Percentiles rank a stretch among this genome's conserved stretches.
Conservation (phyloP, 2,329 filamentous ascomycete species). For the Lachnellula arida region DNA sequence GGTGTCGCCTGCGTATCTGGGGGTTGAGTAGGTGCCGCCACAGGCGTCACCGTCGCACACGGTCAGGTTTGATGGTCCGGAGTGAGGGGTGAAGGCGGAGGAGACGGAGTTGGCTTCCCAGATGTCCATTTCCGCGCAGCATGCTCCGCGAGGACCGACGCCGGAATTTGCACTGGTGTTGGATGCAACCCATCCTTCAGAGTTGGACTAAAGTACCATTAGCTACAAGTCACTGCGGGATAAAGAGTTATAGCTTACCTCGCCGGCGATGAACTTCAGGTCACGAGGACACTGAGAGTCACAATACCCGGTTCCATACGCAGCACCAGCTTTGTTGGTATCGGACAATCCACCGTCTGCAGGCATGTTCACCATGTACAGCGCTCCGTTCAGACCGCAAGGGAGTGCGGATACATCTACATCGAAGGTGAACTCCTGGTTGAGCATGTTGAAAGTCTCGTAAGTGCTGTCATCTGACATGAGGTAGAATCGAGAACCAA, state of each 20-base stretch:
- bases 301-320: slow-evolving; percentile 56
- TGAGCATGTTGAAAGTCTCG: slow-evolving; percentile 59
- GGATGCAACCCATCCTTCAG: slow-evolving; percentile 46
- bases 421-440: slow-evolving; percentile 68
- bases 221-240: background rate
- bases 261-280: slow-evolving; percentile 47
- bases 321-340: slow-evolving; percentile 52
- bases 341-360: slow-evolving; percentile 52
- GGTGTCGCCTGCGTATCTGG: slow-evolving; percentile 50
- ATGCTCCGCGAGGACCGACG: slow-evolving; percentile 49
- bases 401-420: slow-evolving; percentile 60
- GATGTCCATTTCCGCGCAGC: slow-evolving; percentile 64
- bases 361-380: slow-evolving; percentile 63
- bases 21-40: slow-evolving; percentile 35
- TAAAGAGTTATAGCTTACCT: slow-evolving; percentile 29
- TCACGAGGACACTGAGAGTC: slow-evolving; percentile 51
- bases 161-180: slow-evolving; percentile 47
- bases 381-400: slow-evolving; percentile 67
- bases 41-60: slow-evolving; percentile 38
- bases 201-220: slow-evolving; percentile 41
- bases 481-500: slow-evolving; percentile 58
- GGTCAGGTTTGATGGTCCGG: slow-evolving; percentile 41
- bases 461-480: slow-evolving; percentile 59
- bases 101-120: slow-evolving; percentile 59
- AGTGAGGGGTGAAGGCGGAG: slow-evolving; percentile 53